Base-by-base conservation (phyloP, 140 eudicot species). In the Oenanthe javanica region DNA sequence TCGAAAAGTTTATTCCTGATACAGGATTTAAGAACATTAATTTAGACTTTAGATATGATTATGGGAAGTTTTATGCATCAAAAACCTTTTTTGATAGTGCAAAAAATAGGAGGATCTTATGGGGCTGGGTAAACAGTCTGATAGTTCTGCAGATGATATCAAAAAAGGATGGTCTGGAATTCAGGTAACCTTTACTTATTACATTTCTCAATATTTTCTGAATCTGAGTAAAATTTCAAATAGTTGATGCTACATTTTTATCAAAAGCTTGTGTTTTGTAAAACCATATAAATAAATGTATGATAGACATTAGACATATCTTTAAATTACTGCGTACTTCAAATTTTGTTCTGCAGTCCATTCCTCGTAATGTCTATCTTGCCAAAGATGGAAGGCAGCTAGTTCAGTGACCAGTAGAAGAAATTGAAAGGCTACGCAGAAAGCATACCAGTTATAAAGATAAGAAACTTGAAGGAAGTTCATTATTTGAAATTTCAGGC, bases 11-110 rank as follows among this genome's bases (percentile, higher is more conserved):
- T 73, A 38, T 72, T 21, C 91, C 92, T 9, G 91, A 89, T 23
- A 47, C 76, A 0, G 94, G 86, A 23, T 87, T 84, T 46, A 72
- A 25, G 81, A 85, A 76, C 40, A 59, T 47, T 59, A 72, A 82
- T 75, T 76, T 12, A 45, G 85, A 87, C 10, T 77, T 87, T 67
- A 85, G 95, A 75, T 91, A 87, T 63, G 96, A 93, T 84, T 89
- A 93, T 83, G 98, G 96, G 52, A 91, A 84, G 55, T 89, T 82
- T 54, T 93, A 93, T 86, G 98, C 98, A 9, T 91, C 98, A 0
- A 93, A 93, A 81, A 81, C 95, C 5, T 93, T 93, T 80, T 91
- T 75, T 52, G 96, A 93, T 70, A 79, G 86, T 72, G 81, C 45
- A 18, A 87, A 70, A 77, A 83, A 84, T 16, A 81, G 97, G 78